These are phyloP conservation scores for Calonectria leucothoes DNA, from an alignment of 2,329 filamentous ascomycete species.

Conservation along the genomic window DNA sequence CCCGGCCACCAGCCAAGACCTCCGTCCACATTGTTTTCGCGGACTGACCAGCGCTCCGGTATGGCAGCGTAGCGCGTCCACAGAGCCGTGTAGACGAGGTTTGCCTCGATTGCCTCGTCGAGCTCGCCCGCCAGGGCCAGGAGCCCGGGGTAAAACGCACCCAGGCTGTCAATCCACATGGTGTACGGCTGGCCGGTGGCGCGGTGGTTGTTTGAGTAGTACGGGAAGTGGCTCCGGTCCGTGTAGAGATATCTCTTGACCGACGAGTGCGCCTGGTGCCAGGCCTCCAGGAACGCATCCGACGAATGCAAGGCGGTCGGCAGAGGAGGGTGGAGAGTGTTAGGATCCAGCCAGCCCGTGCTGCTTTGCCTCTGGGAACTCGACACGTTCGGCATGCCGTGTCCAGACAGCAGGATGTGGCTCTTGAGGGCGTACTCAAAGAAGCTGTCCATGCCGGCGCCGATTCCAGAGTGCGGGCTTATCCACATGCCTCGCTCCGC, in stretches of 20 bases:
- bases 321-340: conserved; percentile 69
- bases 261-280: conserved; percentile 86
- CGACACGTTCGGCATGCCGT: conserved; percentile 65
- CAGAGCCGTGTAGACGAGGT: conserved; percentile 89
- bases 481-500: conserved; percentile 93
- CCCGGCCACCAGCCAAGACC: conserved; percentile 96
- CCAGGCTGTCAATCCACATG: conserved; percentile 96
- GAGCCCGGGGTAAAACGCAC: conserved; percentile 93
- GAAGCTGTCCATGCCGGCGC: conserved; percentile 97
- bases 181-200: conserved; percentile 88
- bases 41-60: conserved; percentile 93
- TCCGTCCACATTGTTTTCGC: conserved; percentile 84
- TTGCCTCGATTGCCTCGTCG: conserved; percentile 90
- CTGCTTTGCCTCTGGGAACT: conserved; percentile 54
- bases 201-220: conserved; percentile 92
- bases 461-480: conserved; percentile 89
- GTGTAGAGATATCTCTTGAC: conserved; percentile 95
- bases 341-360: conserved; percentile 70
- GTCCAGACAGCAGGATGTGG: conserved; percentile 87
- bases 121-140: conserved; percentile 88
- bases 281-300: conserved; percentile 82
- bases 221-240: conserved; percentile 80
- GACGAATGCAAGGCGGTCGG: conserved; percentile 76
- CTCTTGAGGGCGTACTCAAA: conserved; percentile 98
- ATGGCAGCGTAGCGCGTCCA: conserved; percentile 96